Evolutionary conservation across 164 flowering plant genomes (phyloP).

Genomic region (Stephania japonica): DNA sequence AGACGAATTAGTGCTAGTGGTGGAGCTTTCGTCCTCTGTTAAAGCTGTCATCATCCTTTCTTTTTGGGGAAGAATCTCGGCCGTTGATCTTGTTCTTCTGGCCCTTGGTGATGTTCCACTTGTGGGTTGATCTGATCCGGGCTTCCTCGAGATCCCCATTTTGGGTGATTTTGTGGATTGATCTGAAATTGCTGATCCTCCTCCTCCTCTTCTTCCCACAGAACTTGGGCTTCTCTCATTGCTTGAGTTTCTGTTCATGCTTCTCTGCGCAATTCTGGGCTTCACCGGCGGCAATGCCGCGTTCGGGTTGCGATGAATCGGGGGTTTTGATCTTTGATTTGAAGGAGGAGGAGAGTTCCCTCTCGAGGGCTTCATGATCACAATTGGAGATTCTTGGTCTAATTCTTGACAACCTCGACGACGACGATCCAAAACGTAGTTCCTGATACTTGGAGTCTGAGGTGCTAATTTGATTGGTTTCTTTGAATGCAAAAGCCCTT

Average conservation of each 20-base stretch:
- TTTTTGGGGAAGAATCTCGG: conserved; percentile 11
- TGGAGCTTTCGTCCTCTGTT: conserved; percentile 40
- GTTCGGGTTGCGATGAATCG: conserved; percentile 24
- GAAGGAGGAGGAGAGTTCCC: conserved; percentile 28
- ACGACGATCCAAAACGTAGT: conserved; percentile 41
- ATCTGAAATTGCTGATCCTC: conserved; percentile 22
- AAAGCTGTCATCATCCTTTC: conserved; percentile 8
- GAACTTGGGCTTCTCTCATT: conserved; percentile 41
- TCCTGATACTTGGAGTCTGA: conserved; percentile 21
- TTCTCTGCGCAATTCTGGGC: conserved; percentile 24
- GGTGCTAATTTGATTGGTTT: conserved; percentile 22
- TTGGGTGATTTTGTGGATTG: conserved; percentile 50
- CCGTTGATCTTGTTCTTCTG: conserved; percentile 27
- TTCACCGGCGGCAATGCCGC: conserved; percentile 27
- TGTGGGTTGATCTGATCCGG: conserved; percentile 27
- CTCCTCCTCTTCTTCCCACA: conserved; percentile 29
- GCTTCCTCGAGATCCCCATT: conserved; percentile 21
- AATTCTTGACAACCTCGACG: no score
- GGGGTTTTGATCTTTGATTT: conserved; percentile 25
- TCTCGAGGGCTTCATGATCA: conserved; percentile 53
- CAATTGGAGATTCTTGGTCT: conserved; percentile 55
- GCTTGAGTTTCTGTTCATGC: conserved; percentile 26
- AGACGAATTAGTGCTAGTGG: conserved; percentile 50
- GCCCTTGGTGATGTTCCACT: conserved; percentile 38
- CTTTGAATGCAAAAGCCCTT: conserved; percentile 70